Evolutionary conservation across 768 basidiomycete species (phyloP), one percentile per base, ranked within the genome.

Genomic region (Leccinum aurantiacum): DNA sequence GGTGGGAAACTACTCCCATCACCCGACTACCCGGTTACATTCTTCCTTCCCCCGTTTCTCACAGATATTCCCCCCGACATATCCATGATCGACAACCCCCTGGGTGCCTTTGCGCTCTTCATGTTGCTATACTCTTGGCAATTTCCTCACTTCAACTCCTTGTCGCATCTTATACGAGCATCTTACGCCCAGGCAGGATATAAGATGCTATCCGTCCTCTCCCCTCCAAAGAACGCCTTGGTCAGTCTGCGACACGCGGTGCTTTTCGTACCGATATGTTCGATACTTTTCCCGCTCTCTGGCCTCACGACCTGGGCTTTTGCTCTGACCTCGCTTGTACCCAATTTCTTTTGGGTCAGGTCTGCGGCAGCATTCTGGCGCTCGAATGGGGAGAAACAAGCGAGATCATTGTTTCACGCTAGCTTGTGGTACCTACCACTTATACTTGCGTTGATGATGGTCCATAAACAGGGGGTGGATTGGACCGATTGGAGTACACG

Each of bases 71-170:
- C 75, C 44, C 60, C 81, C 29, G 82, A 85, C 62, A 37, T 78
- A 13, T 71, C 82, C n/a, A 69, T 84, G 53, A 77, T 88, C 54
- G 85, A 95, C 71, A 95, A 92, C 70, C 88, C 94, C 0, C 82
- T 97, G 46, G 84, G 90, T 0, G 88, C 94, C 0, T 75, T 91
- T 59, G 85, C 88, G 3, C 78, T 99, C 3, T 93, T 91, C 76
- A 81, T 88, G 75, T 75, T 98, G 51, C 82, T 97, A 9, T 99
- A 88, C 78, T 90, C 90, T 61, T 99, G 96, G 96, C 97, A 99
- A 71, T 98, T 98, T 77, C 95, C 96, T 37, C 96, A 99, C 74
- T 98, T 99, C 79, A 98, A 95, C 74, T 75, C 93, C 1, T 80
- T 99, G n/a, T 88, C 95, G 8, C 85, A 97, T 74, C 79, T 95